Conservation (phyloP, 2,329 filamentous ascomycete genomes). For the Fusarium staphyleae region DNA sequence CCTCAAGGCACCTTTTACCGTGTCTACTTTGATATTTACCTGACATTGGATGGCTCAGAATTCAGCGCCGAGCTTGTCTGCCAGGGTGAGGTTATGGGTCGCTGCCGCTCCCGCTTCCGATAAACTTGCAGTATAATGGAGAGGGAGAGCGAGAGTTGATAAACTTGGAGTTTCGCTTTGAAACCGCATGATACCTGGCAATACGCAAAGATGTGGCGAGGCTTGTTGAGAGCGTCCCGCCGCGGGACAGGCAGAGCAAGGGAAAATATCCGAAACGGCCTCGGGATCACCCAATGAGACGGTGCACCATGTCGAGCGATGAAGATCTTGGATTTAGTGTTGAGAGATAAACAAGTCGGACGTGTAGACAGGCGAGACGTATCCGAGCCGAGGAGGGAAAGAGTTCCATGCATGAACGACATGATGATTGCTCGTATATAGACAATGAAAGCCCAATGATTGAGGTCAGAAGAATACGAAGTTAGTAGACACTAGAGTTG, state of each 20-base stretch:
- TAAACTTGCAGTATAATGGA: conserved; percentile 45
- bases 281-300: conserved; percentile 18
- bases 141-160: conserved; percentile 31
- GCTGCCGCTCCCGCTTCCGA: conserved; percentile 89
- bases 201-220: conserved; percentile 22
- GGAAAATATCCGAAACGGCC: conserved; percentile 21
- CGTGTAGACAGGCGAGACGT: conserved; percentile 24
- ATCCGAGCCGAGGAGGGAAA: conserved; percentile 27
- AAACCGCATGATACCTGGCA: conserved; percentile 42
- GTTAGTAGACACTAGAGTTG: too few species aligned
- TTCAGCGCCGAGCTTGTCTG: conserved; percentile 99
- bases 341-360: conserved; percentile 24
- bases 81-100: conserved; percentile 98
- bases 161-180: conserved; percentile 36
- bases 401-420: conserved; percentile 34
- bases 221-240: conserved; percentile 11
- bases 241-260: conserved; percentile 3
- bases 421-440: conserved; percentile 36
- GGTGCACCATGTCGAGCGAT: conserved; percentile 27
- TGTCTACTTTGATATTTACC: conserved; percentile 79
- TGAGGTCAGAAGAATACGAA: not conserved
- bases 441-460: conserved; percentile 30
- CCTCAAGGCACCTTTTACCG: conserved; percentile 96
- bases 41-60: conserved; percentile 95
- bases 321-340: conserved; percentile 35